Evolutionary conservation across 2,329 filamentous ascomycete genomes (phyloP).

Genomic region (Colletotrichum horii): DNA sequence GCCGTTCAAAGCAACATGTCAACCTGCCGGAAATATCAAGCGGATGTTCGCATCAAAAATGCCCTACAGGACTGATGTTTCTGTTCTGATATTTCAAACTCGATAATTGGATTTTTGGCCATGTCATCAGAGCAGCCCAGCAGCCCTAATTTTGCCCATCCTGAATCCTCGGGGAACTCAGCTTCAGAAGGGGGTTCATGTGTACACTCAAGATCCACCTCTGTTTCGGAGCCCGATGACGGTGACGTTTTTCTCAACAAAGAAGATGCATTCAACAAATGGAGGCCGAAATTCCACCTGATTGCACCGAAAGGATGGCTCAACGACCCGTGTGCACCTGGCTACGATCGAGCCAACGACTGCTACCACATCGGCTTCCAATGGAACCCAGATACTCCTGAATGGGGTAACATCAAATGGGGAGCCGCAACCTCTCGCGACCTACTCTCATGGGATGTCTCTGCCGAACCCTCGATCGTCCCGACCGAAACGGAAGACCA

Average conservation of each 20-base stretch:
- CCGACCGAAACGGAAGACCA: not conserved
- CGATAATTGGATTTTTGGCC: not conserved
- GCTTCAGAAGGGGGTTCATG: not conserved
- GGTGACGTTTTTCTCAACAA: not conserved
- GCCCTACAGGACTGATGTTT: not conserved
- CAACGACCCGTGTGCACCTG: not conserved
- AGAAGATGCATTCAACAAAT: not conserved
- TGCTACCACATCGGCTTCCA: not conserved
- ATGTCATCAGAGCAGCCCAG: not conserved
- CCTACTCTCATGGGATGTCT: not conserved
- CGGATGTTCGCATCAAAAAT: not conserved
- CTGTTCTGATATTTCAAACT: not conserved
- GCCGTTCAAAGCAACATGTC: not conserved
- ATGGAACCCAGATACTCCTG: not conserved
- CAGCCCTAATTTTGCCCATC: not conserved
- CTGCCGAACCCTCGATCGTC: not conserved
- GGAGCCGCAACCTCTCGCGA: not conserved
- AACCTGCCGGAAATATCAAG: not conserved
- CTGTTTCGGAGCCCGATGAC: not conserved
- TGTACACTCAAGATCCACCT: not conserved
- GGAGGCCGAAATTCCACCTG: not conserved
- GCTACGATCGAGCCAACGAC: not conserved
- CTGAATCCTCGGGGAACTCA: not conserved
- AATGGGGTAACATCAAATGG: not conserved
- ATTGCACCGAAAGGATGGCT: not conserved